Evolutionary conservation across 768 basidiomycete species (phyloP).

Genomic region (Naganishia vishniacii): DNA sequence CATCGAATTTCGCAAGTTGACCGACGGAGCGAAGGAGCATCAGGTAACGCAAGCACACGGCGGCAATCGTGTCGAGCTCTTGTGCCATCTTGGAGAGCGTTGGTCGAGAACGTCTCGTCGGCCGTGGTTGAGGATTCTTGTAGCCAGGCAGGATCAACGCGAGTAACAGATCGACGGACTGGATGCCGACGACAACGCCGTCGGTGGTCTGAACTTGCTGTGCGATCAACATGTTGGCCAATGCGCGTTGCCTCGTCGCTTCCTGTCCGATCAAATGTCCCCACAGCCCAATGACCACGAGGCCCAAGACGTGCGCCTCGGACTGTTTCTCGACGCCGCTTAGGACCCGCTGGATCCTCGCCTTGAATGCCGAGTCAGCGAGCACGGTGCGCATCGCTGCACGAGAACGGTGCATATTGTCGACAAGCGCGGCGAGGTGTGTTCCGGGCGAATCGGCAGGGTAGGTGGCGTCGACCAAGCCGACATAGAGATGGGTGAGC

Average conservation of each 20-base stretch:
- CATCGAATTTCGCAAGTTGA: constrained; percentile 13
- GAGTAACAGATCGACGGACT: constrained; percentile 39
- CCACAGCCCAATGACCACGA: constrained; percentile 47
- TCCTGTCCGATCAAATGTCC: constrained; percentile 38
- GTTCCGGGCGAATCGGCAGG: background rate
- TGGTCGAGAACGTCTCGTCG: background rate
- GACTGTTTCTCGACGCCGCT: constrained; percentile 36
- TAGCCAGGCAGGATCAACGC: constrained; percentile 38
- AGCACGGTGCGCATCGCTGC: constrained; percentile 24
- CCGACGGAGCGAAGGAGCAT: constrained; percentile 33
- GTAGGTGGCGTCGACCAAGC: constrained; percentile 39
- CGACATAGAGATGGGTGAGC: constrained; percentile 39
- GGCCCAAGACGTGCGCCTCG: constrained; percentile 40
- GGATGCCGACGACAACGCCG: constrained; percentile 27
- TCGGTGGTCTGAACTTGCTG: constrained; percentile 38
- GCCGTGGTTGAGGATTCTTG: background rate
- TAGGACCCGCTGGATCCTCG: constrained; percentile 37
- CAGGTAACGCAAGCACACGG: constrained; percentile 43
- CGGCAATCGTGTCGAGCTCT: constrained; percentile 42
- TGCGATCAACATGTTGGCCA: constrained; percentile 41
- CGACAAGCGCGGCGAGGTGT: background rate
- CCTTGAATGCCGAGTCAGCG: constrained; percentile 38
- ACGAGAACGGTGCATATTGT: constrained; percentile 24
- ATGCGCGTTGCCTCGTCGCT: constrained; percentile 34
- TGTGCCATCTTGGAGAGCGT: constrained; percentile 27